phyloP scores from a whole-genome alignment of 139 green algal species.

The Auxenochlorella pyrenoidosa region DNA sequence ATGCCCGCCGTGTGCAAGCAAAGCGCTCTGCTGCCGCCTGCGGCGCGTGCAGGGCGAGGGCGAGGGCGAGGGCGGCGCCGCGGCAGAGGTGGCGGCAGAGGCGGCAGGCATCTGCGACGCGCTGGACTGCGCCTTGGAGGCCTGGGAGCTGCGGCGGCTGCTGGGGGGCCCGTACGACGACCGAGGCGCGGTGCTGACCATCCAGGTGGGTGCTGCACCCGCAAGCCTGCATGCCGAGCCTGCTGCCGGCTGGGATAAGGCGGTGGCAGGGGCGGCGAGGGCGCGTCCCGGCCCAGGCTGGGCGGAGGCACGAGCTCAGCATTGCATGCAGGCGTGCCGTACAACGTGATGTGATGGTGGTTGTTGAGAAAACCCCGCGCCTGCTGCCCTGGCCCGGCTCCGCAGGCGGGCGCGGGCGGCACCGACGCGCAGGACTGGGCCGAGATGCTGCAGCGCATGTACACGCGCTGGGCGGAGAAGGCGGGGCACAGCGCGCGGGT shows the following conservation, averaged over 20 bases:
- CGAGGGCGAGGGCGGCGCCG: not conserved
- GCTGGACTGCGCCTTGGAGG: conserved; percentile 41
- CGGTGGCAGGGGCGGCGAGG: no score
- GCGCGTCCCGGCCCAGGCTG: no score
- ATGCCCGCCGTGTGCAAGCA: no score
- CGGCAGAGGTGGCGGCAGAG: conserved; percentile 48
- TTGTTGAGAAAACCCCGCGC: no score
- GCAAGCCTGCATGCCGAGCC: no score
- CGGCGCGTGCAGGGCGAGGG: not conserved
- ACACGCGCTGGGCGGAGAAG: conserved; percentile 82
- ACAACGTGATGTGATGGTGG: no score
- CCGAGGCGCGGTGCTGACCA: conserved; percentile 23
- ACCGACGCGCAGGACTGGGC: conserved; percentile 95
- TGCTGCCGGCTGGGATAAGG: not conserved
- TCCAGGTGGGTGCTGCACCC: no score
- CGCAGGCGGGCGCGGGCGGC: conserved; percentile 79
- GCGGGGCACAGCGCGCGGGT: conserved; percentile 53
- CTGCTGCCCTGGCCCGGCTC: not conserved
- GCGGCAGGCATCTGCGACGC: not conserved
- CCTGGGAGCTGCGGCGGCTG: conserved; percentile 72
- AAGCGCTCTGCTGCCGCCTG: no score
- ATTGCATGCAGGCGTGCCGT: no score
- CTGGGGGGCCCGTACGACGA: conserved; percentile 76
- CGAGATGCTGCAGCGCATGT: conserved; percentile 96
- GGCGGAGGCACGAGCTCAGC: not conserved